A percentile compares a stretch with the other conserved stretches of the same genome.
Conservation (phyloP, 2,329 filamentous ascomycete genomes). For the Aspergillus sp. region DNA sequence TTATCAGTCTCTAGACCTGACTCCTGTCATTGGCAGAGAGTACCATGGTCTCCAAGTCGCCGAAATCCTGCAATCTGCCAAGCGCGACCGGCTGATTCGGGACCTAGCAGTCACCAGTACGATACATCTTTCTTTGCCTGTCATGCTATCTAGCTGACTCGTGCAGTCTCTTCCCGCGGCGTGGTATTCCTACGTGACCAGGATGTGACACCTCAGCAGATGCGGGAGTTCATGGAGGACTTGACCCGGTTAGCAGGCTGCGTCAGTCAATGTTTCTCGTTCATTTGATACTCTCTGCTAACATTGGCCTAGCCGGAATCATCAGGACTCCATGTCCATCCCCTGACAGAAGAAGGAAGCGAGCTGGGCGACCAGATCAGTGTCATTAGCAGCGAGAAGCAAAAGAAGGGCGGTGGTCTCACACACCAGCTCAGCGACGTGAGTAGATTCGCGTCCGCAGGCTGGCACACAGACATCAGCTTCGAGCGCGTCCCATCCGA, state of each 20-base stretch:
- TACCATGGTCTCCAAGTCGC: conserved; percentile 46
- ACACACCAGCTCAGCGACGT: conserved; percentile 33
- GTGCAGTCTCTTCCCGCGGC: conserved; percentile 63
- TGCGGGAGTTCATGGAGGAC: conserved; percentile 53
- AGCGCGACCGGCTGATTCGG: conserved; percentile 61
- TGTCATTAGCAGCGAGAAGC: conserved; percentile 60
- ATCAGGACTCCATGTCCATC: conserved; percentile 61
- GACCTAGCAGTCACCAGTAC: conserved; percentile 67
- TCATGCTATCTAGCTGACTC: background rate
- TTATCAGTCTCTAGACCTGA: conserved; percentile 42
- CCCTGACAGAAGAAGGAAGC: conserved; percentile 57
- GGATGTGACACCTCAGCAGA: conserved; percentile 60
- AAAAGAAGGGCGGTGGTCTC: conserved; percentile 44
- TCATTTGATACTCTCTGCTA: background rate
- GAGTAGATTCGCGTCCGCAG: conserved; percentile 43
- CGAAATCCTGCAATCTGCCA: conserved; percentile 55
- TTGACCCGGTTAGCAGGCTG: conserved; percentile 47
- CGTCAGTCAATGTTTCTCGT: conserved; percentile 18
- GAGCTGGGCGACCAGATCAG: conserved; percentile 61
- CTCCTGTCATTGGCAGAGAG: conserved; percentile 42
- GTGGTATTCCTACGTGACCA: conserved; percentile 72
- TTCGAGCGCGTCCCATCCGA: conserved; percentile 66
- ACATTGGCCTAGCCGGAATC: conserved; percentile 41
- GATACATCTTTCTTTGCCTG: conserved; percentile 22
- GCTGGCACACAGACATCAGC: conserved; percentile 61